Evolutionary conservation across 306 rosid genomes (phyloP), one percentile per base, ranked within the genome.

Genomic region (Echinosophora koreensis): DNA sequence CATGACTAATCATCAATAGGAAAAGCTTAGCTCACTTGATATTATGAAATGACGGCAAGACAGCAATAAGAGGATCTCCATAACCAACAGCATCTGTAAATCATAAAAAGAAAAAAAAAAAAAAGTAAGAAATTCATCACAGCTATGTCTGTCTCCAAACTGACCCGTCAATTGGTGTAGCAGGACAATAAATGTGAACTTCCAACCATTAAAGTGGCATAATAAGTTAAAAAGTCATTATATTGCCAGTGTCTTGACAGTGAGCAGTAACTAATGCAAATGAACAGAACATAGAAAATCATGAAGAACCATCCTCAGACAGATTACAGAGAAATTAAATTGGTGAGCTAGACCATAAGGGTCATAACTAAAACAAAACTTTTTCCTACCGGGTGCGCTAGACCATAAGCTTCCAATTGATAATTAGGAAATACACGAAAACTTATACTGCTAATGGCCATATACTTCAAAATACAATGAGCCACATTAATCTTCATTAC

Each of bases 11-110:
- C 41, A 54, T 39, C 55, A 61, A n/a, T 69, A 60, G 60, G 78
- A 63, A 22, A 66, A 65, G 46, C 58, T 72, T 7, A 41, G 76
- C 81, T 93, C 88, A 93, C 71, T 85, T 13, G 85, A 88, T 87
- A 73, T 86, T 85, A 4, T 86, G 87, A 77, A 93, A 93, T 14
- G 92, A 76, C 13, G 96, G 97, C 83, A 88, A 80, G 82, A 91
- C 82, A 42, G 97, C 98, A 13, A 91, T 73, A 42, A 94, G 96
- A 27, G 98, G 94, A 44, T 94, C 97, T 70, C 96, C 96, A 18
- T 83, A 94, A 52, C 94, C 97, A 85, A 94, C 96, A 15, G 94
- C 91, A 46, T 94, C 98, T 91, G 98, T 57, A 57, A 83, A 88
- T 47, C 83, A 77, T 67, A 68, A 10, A 73, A 16, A 58, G 58